These are phyloP conservation scores for Alternaria consortialis DNA, from an alignment of 2,329 filamentous ascomycete species.

Conservation along the genomic window DNA sequence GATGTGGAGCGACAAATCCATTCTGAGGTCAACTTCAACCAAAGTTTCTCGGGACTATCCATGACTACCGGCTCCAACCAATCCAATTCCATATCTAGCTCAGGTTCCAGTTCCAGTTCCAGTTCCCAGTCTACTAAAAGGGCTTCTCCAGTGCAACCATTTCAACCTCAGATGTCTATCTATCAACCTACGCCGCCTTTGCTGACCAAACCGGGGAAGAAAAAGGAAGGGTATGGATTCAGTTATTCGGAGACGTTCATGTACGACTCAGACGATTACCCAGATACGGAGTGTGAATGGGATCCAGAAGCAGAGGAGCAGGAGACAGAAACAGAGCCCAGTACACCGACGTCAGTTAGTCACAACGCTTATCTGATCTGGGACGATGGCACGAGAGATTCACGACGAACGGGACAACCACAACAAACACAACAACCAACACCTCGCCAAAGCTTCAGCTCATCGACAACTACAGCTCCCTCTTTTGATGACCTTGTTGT, in stretches of 20 bases:
- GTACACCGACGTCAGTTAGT: not conserved
- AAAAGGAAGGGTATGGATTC: conserved; percentile 37
- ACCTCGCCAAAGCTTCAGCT: not conserved
- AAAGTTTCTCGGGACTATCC: conserved; percentile 15
- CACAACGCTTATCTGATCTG: conserved; percentile 6
- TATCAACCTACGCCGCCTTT: not conserved
- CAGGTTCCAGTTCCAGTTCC: not conserved
- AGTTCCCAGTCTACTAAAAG: not conserved
- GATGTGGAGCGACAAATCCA: not conserved
- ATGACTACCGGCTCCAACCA: not conserved
- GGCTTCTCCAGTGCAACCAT: not conserved
- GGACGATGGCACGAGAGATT: not conserved
- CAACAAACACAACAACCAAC: conserved; percentile 1
- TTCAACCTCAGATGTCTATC: not conserved
- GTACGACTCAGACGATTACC: conserved; percentile 35
- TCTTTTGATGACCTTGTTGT: conserved; percentile 38
- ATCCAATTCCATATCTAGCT: not conserved
- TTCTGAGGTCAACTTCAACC: conserved; percentile 3
- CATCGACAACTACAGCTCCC: conserved; percentile 6
- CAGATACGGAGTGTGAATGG: conserved; percentile 30
- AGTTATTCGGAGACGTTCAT: conserved; percentile 34
- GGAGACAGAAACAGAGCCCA: not conserved
- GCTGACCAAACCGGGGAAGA: conserved; percentile 27
- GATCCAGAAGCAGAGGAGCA: conserved; percentile 14
- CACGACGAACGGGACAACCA: not conserved